These are phyloP conservation scores for Coemansia biformis DNA, from an alignment of 192 early-diverging fungal genomes.

Conservation along the genomic window DNA sequence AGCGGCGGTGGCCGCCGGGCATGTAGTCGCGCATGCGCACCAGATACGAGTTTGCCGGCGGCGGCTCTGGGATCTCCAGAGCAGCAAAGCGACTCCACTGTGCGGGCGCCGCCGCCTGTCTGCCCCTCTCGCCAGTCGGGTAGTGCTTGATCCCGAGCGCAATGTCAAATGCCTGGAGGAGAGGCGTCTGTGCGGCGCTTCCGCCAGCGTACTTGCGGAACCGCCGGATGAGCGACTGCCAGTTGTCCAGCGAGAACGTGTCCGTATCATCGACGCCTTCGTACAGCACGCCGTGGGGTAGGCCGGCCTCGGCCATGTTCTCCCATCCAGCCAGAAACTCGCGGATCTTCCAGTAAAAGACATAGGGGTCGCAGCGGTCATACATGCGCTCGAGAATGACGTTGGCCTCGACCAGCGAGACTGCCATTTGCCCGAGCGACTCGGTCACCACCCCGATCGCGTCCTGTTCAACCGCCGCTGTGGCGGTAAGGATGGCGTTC, in stretches of 20 bases:
- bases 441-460: slow-evolving; percentile 43
- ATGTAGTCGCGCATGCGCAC: slow-evolving; percentile 92
- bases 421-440: slow-evolving; percentile 55
- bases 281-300: slow-evolving; percentile 86
- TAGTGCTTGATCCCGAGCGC: slow-evolving; percentile 82
- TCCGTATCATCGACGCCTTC: slow-evolving; percentile 73
- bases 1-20: slow-evolving; percentile 80
- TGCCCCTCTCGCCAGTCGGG: slow-evolving; percentile 59
- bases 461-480: slow-evolving; percentile 56
- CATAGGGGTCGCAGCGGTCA: slow-evolving; percentile 89
- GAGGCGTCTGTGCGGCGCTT: slow-evolving; percentile 88
- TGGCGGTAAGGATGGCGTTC: slow-evolving; percentile 63
- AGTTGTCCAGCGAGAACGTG: slow-evolving; percentile 47
- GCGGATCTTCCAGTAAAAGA: slow-evolving; percentile 92
- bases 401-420: slow-evolving; percentile 54
- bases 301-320: slow-evolving; percentile 76
- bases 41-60: slow-evolving; percentile 63
- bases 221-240: slow-evolving; percentile 51
- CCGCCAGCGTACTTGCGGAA: slow-evolving; percentile 83
- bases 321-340: slow-evolving; percentile 90
- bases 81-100: slow-evolving; percentile 20
- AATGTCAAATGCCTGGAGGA: slow-evolving; percentile 88
- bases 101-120: slow-evolving; percentile 28
- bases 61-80: slow-evolving; percentile 32
- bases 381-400: slow-evolving; percentile 69